Conservation (phyloP, 176 grass and related monocot genomes). For the Paspalum vaginatum region DNA sequence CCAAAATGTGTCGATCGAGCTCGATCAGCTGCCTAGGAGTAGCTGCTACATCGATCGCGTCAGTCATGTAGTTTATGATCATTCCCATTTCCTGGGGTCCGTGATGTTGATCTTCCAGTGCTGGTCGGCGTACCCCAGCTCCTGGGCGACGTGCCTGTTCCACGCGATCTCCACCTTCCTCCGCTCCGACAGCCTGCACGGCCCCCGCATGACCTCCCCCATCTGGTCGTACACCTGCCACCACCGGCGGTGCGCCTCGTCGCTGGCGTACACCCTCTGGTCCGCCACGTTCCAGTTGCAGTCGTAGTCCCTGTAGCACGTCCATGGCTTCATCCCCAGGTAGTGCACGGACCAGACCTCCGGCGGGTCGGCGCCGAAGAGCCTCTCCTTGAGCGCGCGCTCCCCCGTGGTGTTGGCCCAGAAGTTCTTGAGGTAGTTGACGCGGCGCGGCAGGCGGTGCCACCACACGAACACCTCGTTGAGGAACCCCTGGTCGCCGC, state of each 20-base stretch:
- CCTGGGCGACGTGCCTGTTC: slow-evolving; percentile 65
- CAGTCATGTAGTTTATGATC: neutral
- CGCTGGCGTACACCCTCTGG: slow-evolving; percentile 81
- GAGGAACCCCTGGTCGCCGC: slow-evolving; percentile 94
- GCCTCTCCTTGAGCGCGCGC: slow-evolving; percentile 65
- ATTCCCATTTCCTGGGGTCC: slow-evolving; percentile 66
- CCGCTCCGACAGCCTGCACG: slow-evolving; percentile 62
- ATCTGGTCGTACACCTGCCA: slow-evolving; percentile 85
- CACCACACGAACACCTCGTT: slow-evolving; percentile 99
- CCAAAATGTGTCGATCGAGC: slow-evolving; percentile 24
- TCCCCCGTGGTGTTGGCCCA: slow-evolving; percentile 74
- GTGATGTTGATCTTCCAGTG: slow-evolving; percentile 88
- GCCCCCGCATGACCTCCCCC: slow-evolving; percentile 57
- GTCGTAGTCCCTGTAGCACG: slow-evolving; percentile 91
- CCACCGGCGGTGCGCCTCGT: slow-evolving; percentile 70
- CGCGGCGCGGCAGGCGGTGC: slow-evolving; percentile 82
- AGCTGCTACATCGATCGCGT: neutral
- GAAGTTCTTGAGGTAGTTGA: slow-evolving; percentile 97
- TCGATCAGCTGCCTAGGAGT: slow-evolving; percentile 1
- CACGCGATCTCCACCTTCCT: slow-evolving; percentile 65
- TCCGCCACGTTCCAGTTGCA: slow-evolving; percentile 85
- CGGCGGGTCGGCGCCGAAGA: slow-evolving; percentile 70
- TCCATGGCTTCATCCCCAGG: slow-evolving; percentile 88
- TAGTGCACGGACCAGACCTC: slow-evolving; percentile 82
- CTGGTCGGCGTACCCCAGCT: slow-evolving; percentile 49